Evolutionary conservation across 768 basidiomycete species (phyloP).

Genomic region (Mycena capillaripes): DNA sequence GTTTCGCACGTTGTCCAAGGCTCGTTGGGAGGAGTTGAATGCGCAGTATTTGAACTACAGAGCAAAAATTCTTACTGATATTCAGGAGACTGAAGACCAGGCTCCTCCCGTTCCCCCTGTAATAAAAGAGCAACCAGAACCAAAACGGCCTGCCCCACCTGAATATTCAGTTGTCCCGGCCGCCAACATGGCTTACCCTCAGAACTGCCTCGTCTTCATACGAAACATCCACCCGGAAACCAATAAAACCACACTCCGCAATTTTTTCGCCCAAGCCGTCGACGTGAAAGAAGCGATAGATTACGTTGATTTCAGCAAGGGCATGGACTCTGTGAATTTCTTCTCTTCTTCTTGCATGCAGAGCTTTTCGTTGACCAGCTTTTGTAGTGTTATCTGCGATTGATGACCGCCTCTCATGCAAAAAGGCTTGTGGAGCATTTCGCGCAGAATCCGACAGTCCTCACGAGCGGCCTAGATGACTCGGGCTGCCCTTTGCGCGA

Average conservation of each 20-base stretch:
- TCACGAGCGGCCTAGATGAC: slow-evolving; percentile 70
- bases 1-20: slow-evolving; percentile 69
- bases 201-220: slow-evolving; percentile 77
- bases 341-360: not conserved
- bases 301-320: slow-evolving; percentile 86
- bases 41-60: slow-evolving; percentile 80
- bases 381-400: slow-evolving; percentile 79
- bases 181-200: slow-evolving; percentile 61
- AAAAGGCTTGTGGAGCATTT: slow-evolving; percentile 62
- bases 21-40: slow-evolving; percentile 73
- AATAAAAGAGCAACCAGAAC: not conserved
- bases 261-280: slow-evolving; percentile 65
- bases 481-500: slow-evolving; percentile 48
- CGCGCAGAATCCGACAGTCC: slow-evolving; percentile 48
- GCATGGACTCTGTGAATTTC: slow-evolving; percentile 75
- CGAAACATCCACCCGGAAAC: slow-evolving; percentile 80
- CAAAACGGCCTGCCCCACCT: slow-evolving; percentile 3
- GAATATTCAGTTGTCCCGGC: slow-evolving; percentile 1
- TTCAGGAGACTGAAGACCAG: slow-evolving; percentile 43
- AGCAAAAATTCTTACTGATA: slow-evolving; percentile 59
- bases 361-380: not conserved
- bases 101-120: not conserved
- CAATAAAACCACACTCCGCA: slow-evolving; percentile 84
- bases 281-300: slow-evolving; percentile 61
- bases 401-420: slow-evolving; percentile 66